Base-by-base conservation (phyloP, 345 rosid species). In the Sapria himalayana region DNA sequence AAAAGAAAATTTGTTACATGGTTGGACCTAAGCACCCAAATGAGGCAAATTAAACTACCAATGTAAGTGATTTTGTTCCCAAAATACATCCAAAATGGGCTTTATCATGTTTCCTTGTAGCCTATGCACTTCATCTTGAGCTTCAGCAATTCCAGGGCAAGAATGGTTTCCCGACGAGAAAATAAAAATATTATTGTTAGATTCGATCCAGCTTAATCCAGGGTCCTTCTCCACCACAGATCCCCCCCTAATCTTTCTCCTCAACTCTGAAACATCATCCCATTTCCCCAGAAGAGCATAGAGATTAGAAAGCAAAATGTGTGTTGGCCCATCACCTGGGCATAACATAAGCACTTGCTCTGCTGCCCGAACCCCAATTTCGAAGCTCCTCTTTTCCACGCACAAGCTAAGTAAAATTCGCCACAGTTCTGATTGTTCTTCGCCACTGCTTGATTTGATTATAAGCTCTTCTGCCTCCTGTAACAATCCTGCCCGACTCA, bases 181-280 rank as follows among this genome's bases (percentile, higher is more conserved):
- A 3, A 56, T 62, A 20, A 62, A 68, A 48, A 76, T 52, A 29
- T 25, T 49, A 50, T 67, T 65, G 57, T 57, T 55, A 40, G 53
- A 57, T 54, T 78, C 85, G 29, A 81, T 71, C 93, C 96, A 85
- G 61, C 93, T 85, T 39, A 75, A 35, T 27, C 79, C 94, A 13
- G 92, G 86, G 57, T 67, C 73, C 59, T 75, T 81, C 23, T 63
- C 67, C 41, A 61, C 38, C 45, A 39, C 45, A 51, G 71, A 51
- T 25, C 66, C 75, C 22, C 66, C 75, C 62, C 81, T 73, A 4
- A 70, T 69, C 65, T 65, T 72, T 42, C 55, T 69, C 59, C 85
- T 74, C 43, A 59, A 62, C 42, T 60, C 75, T 9, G 76, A 73
- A 24, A 68, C 94, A 18, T 39, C 47, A 13, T 70, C 73, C 92